phyloP scores from a whole-genome alignment of 1,284 basidiomycete genomes.

The Apiotrichum brassicae region DNA sequence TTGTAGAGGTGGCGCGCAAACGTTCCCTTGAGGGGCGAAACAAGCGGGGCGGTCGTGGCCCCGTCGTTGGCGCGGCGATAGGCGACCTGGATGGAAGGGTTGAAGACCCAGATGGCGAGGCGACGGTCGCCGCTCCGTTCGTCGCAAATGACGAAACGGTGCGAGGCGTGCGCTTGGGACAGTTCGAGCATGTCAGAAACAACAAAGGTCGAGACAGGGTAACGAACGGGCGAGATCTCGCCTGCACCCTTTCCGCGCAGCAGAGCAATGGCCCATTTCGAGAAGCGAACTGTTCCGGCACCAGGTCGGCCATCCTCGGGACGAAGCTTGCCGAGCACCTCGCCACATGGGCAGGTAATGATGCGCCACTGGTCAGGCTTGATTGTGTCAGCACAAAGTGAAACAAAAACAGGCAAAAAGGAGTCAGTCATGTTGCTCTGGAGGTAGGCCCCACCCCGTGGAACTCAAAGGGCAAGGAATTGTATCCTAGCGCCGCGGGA shows the following conservation, averaged over 20 bases:
- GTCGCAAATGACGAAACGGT: slow-evolving; percentile 76
- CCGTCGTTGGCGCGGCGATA: slow-evolving; percentile 48
- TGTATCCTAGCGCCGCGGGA: slow-evolving; percentile 53
- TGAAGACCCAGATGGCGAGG: slow-evolving; percentile 87
- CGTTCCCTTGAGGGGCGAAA: background rate
- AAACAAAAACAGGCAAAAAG: background rate
- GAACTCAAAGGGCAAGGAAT: slow-evolving; percentile 55
- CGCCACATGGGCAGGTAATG: slow-evolving; percentile 69
- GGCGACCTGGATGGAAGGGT: slow-evolving; percentile 69
- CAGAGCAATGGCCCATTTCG: slow-evolving; percentile 74
- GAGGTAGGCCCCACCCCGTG: slow-evolving; percentile 75
- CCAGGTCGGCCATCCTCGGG: slow-evolving; percentile 35
- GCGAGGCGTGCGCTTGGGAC: slow-evolving; percentile 78
- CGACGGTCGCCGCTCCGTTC: slow-evolving; percentile 70
- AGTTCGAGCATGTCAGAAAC: slow-evolving; percentile 81
- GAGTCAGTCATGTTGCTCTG: slow-evolving; percentile 55
- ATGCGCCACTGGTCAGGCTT: slow-evolving; percentile 57
- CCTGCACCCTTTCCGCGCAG: slow-evolving; percentile 55
- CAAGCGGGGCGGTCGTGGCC: background rate
- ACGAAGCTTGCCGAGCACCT: slow-evolving; percentile 63
- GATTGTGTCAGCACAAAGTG: slow-evolving; percentile 25
- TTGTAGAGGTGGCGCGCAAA: background rate
- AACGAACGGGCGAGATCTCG: slow-evolving; percentile 48
- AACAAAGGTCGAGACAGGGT: slow-evolving; percentile 74
- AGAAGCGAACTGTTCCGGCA: slow-evolving; percentile 52